Conservation (phyloP, 78 protist species). For the Chrysochromulina parva region DNA sequence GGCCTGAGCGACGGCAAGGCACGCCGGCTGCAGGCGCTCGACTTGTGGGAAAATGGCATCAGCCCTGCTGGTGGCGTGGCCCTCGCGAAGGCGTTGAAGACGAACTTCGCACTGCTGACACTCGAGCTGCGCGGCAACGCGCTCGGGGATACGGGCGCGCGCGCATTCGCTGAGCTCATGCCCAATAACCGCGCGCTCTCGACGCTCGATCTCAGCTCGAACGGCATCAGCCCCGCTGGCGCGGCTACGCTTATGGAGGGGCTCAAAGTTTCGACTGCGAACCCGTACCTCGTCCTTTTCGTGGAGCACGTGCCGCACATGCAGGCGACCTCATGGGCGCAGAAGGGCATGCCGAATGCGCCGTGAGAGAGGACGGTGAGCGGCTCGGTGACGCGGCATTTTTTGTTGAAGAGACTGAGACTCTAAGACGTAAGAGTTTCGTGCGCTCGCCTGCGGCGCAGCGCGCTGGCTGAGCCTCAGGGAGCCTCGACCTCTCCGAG, state of each 20-base stretch:
- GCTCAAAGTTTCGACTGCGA: background rate
- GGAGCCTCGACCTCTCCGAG: too few relatives aligned
- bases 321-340: background rate
- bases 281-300: background rate
- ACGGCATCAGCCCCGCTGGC: background rate
- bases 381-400: too few relatives aligned
- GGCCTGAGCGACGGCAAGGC: too few relatives aligned
- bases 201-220: background rate
- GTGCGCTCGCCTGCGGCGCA: too few relatives aligned
- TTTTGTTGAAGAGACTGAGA: too few relatives aligned
- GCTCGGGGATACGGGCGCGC: background rate
- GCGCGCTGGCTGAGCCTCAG: too few relatives aligned
- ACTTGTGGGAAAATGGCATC: background rate
- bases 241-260: background rate
- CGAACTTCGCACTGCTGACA: background rate
- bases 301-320: background rate
- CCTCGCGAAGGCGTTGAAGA: background rate
- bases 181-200: background rate
- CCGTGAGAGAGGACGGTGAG: background rate
- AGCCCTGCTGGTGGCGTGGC: background rate
- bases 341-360: background rate
- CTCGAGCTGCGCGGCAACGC: slow-evolving; percentile 12
- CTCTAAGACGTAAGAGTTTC: too few relatives aligned
- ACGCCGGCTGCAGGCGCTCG: background rate
- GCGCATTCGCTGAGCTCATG: background rate